Evolutionary conservation across 441 rosid genomes (phyloP), one percentile per base, ranked within the genome.

Genomic region (Brassica hybrid): DNA sequence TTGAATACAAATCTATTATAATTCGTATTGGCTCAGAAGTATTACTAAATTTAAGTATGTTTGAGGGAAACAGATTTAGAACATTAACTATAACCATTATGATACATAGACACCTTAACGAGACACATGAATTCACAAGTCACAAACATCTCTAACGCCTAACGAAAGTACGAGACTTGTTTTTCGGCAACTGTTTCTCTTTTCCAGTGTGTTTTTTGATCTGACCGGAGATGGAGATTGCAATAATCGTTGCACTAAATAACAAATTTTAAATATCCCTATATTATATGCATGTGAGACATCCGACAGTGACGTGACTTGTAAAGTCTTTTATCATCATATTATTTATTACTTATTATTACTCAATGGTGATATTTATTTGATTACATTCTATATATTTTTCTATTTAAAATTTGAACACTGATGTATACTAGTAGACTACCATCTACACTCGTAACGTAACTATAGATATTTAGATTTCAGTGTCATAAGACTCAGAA

Each of bases 261-360:
- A 34, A 32, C 67, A 63, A 63, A 63, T 4, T 34, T 34, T 34
- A 63, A 63, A 64, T 8, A 34, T 16, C 67, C 48, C 7, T 9
- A 63, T 63, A 3, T 63, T 63, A 32, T 2, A 64, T 64, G 50
- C 67, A 64, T 64, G 67, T 64, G 67, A 64, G 25, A 34, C 67
- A 64, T 64, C 67, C 16, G 67, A 64, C 67, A 64, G 0, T 64
- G 67, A 64, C 67, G 67, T 64, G 50, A 64, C 67, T 64, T 64
- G 67, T 64, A 64, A 34, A 34, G 25, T 34, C 11, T n/a, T 5
- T 36, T 17, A 64, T 34, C 14, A 5, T 34, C 14, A 36, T 62
- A 30, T 14, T 27, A 34, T 63, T 32, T 63, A 9, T 16, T 63
- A 63, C 7, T 64, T 17, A 17, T 5, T 63, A 2, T 3, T 61